phyloP scores from a whole-genome alignment of 2,329 filamentous ascomycete genomes.

The Nannizziopsis barbatae region DNA sequence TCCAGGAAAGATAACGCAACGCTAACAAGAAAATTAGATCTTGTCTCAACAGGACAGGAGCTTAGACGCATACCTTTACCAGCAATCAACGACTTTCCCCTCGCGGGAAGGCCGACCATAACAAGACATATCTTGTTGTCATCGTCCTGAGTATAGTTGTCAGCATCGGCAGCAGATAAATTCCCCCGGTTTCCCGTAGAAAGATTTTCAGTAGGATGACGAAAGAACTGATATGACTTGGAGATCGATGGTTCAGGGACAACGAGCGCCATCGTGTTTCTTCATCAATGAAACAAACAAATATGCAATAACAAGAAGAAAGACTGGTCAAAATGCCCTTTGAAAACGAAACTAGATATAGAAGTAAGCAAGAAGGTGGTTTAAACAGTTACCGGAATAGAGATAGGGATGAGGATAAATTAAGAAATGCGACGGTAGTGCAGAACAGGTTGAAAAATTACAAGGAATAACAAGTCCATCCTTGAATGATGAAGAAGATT shows the following conservation, averaged over 20 bases:
- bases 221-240: not conserved
- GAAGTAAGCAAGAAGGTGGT: not conserved
- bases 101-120: slow-evolving; percentile 92
- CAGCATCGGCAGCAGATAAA: slow-evolving; percentile 2
- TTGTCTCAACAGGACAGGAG: not conserved
- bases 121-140: slow-evolving; percentile 95
- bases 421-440: too few relatives aligned
- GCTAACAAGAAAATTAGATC: slow-evolving; percentile 40
- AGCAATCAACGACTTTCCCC: slow-evolving; percentile 95
- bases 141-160: slow-evolving; percentile 56
- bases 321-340: not conserved
- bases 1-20: slow-evolving; percentile 89
- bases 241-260: not conserved
- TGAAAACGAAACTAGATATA: not conserved
- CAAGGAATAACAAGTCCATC: slow-evolving; percentile 2
- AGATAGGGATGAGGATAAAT: too few relatives aligned
- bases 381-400: not conserved
- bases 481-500: not conserved
- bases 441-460: slow-evolving; percentile 1
- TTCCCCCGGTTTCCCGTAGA: not conserved
- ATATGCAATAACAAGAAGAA: not conserved
- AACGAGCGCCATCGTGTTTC: not conserved
- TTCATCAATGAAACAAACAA: not conserved
- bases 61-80: slow-evolving; percentile 61
- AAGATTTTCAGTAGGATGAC: not conserved